Conservation (phyloP, 306 rosid species). For the Dalbergia cultrata region DNA sequence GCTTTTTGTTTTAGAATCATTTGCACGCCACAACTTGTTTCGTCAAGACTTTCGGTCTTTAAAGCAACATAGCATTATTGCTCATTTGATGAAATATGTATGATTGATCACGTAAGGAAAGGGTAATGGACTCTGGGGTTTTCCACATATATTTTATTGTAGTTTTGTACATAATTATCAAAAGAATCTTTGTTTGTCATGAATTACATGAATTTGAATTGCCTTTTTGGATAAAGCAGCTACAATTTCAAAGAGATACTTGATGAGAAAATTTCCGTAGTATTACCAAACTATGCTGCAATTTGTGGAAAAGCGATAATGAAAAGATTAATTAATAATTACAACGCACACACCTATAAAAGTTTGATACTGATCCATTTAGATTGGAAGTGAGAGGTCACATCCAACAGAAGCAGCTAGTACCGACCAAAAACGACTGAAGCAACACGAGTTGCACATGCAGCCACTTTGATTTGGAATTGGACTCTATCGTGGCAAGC, state of each 20-base stretch:
- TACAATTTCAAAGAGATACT: background rate
- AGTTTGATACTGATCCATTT: background rate
- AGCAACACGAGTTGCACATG: background rate
- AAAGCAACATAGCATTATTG: background rate
- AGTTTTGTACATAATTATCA: background rate
- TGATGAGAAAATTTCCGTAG: background rate
- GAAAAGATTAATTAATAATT: no score
- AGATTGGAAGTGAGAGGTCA: background rate
- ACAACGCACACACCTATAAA: no score
- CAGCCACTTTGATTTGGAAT: background rate
- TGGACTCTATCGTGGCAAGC: background rate
- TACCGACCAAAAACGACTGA: no score
- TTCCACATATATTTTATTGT: background rate
- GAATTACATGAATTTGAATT: background rate
- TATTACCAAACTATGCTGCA: background rate
- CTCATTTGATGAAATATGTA: background rate
- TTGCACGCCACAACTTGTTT: background rate
- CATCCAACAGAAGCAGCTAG: background rate
- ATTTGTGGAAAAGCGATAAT: background rate
- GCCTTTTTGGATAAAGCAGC: background rate
- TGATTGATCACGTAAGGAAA: background rate
- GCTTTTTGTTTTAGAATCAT: background rate
- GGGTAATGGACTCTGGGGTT: background rate
- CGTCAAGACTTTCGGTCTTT: background rate
- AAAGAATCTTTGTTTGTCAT: background rate